Conservation (phyloP, 179 eudicot genomes). For the Camellia oleifera region DNA sequence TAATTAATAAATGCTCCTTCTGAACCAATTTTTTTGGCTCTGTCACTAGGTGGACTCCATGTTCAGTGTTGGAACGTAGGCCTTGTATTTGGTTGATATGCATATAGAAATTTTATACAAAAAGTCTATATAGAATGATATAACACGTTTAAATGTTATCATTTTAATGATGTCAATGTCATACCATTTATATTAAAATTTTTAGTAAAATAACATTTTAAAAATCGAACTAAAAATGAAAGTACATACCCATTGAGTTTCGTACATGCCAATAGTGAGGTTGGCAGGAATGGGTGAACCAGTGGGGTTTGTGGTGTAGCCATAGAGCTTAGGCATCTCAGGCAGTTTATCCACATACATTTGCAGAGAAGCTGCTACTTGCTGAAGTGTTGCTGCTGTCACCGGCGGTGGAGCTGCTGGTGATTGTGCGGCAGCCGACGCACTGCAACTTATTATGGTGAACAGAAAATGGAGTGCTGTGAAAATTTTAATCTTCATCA, state of each 20-base stretch:
- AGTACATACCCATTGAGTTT: constrained; percentile 16
- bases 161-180: too few species aligned
- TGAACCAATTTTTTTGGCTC: too few species aligned
- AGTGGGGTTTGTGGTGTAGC: not conserved
- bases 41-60: too few species aligned
- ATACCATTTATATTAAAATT: too few species aligned
- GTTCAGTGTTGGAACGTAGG: too few species aligned
- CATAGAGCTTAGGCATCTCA: constrained; percentile 15
- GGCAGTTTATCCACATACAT: constrained; percentile 21
- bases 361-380: constrained; percentile 14
- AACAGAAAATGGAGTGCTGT: not conserved
- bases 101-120: too few species aligned
- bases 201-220: too few species aligned
- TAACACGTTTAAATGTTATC: too few species aligned
- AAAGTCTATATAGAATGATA: too few species aligned
- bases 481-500: not conserved
- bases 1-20: too few species aligned
- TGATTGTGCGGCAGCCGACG: not conserved
- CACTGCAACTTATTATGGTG: not conserved
- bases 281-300: constrained; percentile 3
- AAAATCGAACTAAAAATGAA: not conserved
- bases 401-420: constrained; percentile 10
- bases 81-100: too few species aligned
- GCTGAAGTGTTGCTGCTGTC: constrained; percentile 4
- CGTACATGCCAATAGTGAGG: constrained; percentile 21